These are phyloP conservation scores for Mycena epipterygia DNA, from an alignment of 768 basidiomycete species.

Conservation along the genomic window DNA sequence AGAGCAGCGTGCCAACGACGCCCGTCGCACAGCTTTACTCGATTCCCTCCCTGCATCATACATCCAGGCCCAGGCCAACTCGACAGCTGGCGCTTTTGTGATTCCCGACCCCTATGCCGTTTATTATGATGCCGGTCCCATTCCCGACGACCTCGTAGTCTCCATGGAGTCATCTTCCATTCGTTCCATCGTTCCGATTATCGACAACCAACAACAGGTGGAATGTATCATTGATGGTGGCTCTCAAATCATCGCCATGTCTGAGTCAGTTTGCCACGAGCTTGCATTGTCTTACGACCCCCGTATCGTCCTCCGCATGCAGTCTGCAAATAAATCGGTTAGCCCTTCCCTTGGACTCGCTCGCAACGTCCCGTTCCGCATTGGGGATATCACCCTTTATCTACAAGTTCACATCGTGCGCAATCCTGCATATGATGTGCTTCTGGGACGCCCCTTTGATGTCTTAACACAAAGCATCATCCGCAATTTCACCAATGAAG, in stretches of 20 bases:
- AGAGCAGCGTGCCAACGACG: neutral
- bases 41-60: slow-evolving; percentile 9
- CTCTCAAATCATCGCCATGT: slow-evolving; percentile 40
- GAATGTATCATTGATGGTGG: slow-evolving; percentile 40
- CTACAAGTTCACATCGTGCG: slow-evolving; percentile 29
- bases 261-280: slow-evolving; percentile 32
- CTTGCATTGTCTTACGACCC: slow-evolving; percentile 2
- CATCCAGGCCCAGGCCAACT: neutral
- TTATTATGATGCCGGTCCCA: neutral
- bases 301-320: neutral
- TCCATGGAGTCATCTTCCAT: slow-evolving; percentile 28
- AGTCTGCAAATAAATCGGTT: slow-evolving; percentile 1
- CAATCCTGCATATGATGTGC: slow-evolving; percentile 23
- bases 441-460: slow-evolving; percentile 27
- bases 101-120: neutral
- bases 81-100: neutral
- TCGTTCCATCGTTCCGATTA: slow-evolving; percentile 1
- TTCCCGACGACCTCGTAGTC: slow-evolving; percentile 13
- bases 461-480: slow-evolving; percentile 1
- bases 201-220: neutral
- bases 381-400: slow-evolving; percentile 15
- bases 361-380: slow-evolving; percentile 25
- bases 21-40: neutral
- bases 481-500: neutral
- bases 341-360: slow-evolving; percentile 17